These are phyloP conservation scores for Nicotiana tabacum DNA, from an alignment of 257 asterid species.

Conservation along the genomic window DNA sequence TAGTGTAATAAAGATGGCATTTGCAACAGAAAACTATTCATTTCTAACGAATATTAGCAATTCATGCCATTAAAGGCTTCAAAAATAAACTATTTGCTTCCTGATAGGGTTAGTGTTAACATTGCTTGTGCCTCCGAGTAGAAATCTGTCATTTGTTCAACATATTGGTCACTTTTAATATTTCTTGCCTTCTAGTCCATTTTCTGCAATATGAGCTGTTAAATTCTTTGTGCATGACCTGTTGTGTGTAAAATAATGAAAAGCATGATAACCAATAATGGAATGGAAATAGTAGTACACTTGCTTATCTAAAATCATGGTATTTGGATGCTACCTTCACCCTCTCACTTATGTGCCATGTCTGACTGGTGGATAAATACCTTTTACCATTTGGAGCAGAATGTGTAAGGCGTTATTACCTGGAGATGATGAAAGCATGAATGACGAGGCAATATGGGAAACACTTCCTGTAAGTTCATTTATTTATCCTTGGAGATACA, in stretches of 20 bases:
- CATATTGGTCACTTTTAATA: background rate
- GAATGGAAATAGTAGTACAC: background rate
- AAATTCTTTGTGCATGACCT: background rate
- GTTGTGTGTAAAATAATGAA: background rate
- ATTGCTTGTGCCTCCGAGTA: background rate
- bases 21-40: background rate
- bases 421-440: conserved; percentile 91
- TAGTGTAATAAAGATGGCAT: background rate
- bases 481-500: conserved; percentile 6
- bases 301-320: background rate
- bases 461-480: conserved; percentile 86
- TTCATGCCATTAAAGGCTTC: background rate
- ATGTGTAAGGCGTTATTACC: conserved; percentile 96
- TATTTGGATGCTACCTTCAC: background rate
- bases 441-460: conserved; percentile 94
- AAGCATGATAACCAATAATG: background rate
- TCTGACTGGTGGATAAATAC: background rate
- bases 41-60: background rate
- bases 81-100: background rate
- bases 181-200: background rate
- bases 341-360: background rate
- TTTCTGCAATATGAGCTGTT: conserved; percentile 9
- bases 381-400: conserved; percentile 40
- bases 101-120: background rate
- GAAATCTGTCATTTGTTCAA: background rate